Conservation (phyloP, 2,329 filamentous ascomycete species). For the Fusarium camptoceras region DNA sequence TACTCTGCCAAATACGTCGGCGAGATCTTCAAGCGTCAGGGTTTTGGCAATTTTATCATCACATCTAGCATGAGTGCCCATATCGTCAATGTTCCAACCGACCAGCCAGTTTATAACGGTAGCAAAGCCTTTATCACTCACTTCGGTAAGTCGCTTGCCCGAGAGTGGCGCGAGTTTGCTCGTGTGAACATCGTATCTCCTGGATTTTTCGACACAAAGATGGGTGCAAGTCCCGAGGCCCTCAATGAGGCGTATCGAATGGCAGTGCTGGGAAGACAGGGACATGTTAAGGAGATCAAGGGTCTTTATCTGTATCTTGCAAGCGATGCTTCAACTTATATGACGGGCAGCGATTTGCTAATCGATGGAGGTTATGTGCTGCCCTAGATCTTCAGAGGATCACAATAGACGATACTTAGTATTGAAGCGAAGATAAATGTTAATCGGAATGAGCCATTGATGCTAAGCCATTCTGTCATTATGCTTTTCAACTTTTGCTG, state of each 20-base stretch:
- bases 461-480: background rate
- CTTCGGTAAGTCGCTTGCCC: constrained; percentile 64
- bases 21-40: constrained; percentile 57
- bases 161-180: constrained; percentile 67
- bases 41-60: constrained; percentile 63
- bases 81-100: constrained; percentile 62
- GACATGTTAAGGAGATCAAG: constrained; percentile 74
- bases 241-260: constrained; percentile 62
- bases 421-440: too few relatives aligned
- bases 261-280: constrained; percentile 66
- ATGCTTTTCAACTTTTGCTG: background rate
- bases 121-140: constrained; percentile 67
- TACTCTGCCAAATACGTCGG: constrained; percentile 59
- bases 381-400: background rate
- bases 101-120: constrained; percentile 67
- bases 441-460: background rate
- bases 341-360: constrained; percentile 34
- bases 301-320: constrained; percentile 66
- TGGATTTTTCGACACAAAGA: constrained; percentile 63
- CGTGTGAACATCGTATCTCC: constrained; percentile 64
- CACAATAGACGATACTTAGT: background rate
- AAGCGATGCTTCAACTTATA: constrained; percentile 56
- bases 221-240: constrained; percentile 59
- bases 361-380: constrained; percentile 36
- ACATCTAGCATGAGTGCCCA: constrained; percentile 62